phyloP scores from a whole-genome alignment of 202 grass and related monocot genomes.

The Cymbopogon flexuosus region DNA sequence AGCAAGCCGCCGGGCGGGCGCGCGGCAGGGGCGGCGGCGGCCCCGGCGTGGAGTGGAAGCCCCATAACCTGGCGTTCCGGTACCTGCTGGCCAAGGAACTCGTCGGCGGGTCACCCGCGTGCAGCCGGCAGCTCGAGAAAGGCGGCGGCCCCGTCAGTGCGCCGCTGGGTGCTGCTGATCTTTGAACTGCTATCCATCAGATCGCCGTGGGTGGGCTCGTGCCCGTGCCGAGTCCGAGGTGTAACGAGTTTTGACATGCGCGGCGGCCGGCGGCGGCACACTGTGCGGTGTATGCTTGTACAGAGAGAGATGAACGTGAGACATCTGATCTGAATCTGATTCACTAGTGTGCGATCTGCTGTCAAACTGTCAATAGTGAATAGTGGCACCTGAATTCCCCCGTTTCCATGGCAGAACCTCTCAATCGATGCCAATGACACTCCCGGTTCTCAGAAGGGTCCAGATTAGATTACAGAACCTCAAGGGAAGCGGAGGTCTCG shows the following conservation, averaged over 20 bases:
- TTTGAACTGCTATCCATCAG: neutral
- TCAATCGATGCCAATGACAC: too few species aligned
- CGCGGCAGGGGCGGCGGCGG: slow-evolving; percentile 1
- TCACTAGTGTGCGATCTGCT: neutral
- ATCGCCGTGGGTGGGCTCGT: neutral
- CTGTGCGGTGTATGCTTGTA: neutral
- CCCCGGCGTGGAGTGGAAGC: slow-evolving; percentile 58
- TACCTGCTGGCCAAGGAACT: slow-evolving; percentile 61
- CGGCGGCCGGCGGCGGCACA: neutral
- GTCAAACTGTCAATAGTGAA: neutral
- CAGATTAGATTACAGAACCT: too few species aligned
- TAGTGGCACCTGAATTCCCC: neutral
- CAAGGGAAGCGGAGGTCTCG: too few species aligned
- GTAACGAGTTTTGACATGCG: slow-evolving; percentile 3
- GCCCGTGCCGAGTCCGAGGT: slow-evolving; percentile 7
- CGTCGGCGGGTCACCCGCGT: slow-evolving; percentile 16
- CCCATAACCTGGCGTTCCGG: slow-evolving; percentile 66
- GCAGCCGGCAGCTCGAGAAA: neutral
- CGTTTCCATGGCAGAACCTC: neutral
- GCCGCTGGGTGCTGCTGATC: neutral
- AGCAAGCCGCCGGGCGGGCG: neutral
- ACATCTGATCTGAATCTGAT: neutral
- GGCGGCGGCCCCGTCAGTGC: neutral
- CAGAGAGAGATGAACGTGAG: neutral
- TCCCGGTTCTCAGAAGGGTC: too few species aligned